phyloP scores from a whole-genome alignment of 2,329 filamentous ascomycete species.

The Aspergillus quadrilineatus region DNA sequence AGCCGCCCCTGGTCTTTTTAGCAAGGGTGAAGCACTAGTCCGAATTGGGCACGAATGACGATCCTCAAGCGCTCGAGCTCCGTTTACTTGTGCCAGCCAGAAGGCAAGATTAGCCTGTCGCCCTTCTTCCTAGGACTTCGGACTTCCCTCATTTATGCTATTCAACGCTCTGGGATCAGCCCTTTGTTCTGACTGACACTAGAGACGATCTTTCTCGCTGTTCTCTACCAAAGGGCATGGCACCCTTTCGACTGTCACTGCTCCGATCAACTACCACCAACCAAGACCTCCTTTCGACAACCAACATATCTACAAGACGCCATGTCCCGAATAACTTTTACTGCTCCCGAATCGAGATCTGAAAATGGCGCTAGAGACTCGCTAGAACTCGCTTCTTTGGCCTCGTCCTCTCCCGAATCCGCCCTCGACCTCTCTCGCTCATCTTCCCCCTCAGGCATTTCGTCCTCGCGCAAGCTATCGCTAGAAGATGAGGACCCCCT shows the following conservation, averaged over 20 bases:
- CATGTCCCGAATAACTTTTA: constrained; percentile 37
- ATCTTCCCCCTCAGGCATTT: constrained; percentile 78
- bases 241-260: constrained; percentile 4
- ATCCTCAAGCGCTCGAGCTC: constrained; percentile 10
- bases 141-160: background rate
- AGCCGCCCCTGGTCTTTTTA: background rate
- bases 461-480: constrained; percentile 88
- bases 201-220: background rate
- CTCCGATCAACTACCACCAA: constrained; percentile 11
- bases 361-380: constrained; percentile 70
- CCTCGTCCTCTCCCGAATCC: constrained; percentile 71
- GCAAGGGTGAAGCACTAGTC: constrained; percentile 12
- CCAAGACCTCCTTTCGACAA: constrained; percentile 4
- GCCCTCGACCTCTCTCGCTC: constrained; percentile 64
- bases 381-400: constrained; percentile 91
- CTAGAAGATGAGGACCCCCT: constrained; percentile 84
- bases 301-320: constrained; percentile 7
- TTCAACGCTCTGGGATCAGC: constrained; percentile 1
- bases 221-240: constrained; percentile 15
- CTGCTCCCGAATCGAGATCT: constrained; percentile 29
- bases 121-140: background rate
- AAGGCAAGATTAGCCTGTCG: background rate
- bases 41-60: constrained; percentile 13
- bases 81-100: background rate
- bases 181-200: background rate